Conservation (phyloP, 495 filamentous ascomycete genomes). For the Alectoria sarmentosa region DNA sequence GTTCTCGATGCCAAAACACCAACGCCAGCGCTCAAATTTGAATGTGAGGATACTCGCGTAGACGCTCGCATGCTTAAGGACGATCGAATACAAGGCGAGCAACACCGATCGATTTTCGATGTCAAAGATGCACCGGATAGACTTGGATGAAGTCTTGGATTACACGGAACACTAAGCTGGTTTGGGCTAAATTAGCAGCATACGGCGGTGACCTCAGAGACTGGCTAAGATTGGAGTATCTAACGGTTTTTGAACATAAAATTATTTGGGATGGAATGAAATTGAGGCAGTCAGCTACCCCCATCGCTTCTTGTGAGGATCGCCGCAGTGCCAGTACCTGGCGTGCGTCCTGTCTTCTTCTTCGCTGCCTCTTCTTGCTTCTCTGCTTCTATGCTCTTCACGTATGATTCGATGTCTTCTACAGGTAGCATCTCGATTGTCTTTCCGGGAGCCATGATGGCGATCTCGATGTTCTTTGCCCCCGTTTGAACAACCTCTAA, state of each 20-base stretch:
- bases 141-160: constrained; percentile 51
- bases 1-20: constrained; percentile 81
- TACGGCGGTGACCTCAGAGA: not conserved
- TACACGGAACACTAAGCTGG: not conserved
- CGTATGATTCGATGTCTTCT: constrained; percentile 91
- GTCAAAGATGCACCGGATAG: constrained; percentile 64
- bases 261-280: constrained; percentile 2
- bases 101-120: constrained; percentile 62
- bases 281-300: constrained; percentile 30
- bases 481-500: constrained; percentile 97
- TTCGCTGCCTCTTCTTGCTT: constrained; percentile 97
- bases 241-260: not conserved
- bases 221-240: not conserved
- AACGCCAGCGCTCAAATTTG: constrained; percentile 70
- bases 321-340: constrained; percentile 68
- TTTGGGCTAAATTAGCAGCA: constrained; percentile 3
- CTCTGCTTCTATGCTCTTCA: constrained; percentile 97
- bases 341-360: constrained; percentile 81
- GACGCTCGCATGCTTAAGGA: constrained; percentile 92
- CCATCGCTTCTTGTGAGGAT: constrained; percentile 65
- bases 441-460: constrained; percentile 95
- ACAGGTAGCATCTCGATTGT: constrained; percentile 87
- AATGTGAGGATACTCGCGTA: constrained; percentile 80
- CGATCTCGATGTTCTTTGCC: constrained; percentile 99
- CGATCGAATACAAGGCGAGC: constrained; percentile 62